Evolutionary conservation across 371 early-diverging fungal genomes (phyloP), one percentile per base, ranked within the genome.

Genomic region (Dentiscutata heterogama): DNA sequence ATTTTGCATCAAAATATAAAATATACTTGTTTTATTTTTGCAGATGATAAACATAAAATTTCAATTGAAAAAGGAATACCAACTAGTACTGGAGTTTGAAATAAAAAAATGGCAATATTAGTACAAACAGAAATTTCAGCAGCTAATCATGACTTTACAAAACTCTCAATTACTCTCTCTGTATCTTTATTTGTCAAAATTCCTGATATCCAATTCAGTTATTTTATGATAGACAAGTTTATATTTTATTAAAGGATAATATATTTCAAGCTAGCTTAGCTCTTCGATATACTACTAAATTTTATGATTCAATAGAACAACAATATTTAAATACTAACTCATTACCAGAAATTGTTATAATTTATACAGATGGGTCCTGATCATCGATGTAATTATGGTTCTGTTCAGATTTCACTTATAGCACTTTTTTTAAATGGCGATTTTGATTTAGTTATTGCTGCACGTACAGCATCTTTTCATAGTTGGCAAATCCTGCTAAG

Each of bases 21-120:
- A 18, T 20, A 20, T n/a, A 42, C 39, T 31, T 35, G 10, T 5
- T n/a, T 67, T 13, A 67, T 67, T 18, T 67, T 10, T 16, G 68
- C 68, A 42, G 68, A 67, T 67, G 46, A 67, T 67, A 67, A 67
- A 20, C n/a, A 67, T 39, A 67, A 67, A 39, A 20, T 67, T 8
- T n/a, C 68, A 11, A 67, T 67, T 39, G 42, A 42, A 6, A 20
- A 67, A 20, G 2, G 0, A 0, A n/a, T 68, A 20, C 7, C 68
- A n/a, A 20, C 39, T 35, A 35, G 39, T 42, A 68, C 10, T 39
- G 42, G 42, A 68, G n/a, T 68, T 39, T 10, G 0, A 35, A 68
- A 68, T 42, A 68, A 68, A 68, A 29, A 68, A 42, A 39, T 39
- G n/a, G n/a, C n/a, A 35, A 20, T 10, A 20, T n/a, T 3, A 39